These are phyloP conservation scores for Jackrogersella multiformis DNA, from an alignment of 495 filamentous ascomycete genomes.

Conservation along the genomic window DNA sequence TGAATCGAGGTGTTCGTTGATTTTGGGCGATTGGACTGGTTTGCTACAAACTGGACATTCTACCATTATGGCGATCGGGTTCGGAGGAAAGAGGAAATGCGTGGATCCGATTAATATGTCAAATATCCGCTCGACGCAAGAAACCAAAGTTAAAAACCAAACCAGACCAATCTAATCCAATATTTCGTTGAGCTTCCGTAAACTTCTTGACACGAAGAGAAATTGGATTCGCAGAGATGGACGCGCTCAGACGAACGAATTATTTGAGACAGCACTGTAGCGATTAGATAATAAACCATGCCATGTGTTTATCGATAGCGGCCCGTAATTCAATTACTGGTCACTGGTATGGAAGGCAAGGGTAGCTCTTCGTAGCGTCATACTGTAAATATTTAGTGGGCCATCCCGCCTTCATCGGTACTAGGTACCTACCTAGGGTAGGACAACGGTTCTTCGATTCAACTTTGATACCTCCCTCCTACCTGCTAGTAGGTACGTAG, in stretches of 20 bases:
- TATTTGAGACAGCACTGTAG: neutral
- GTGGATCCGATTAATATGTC: neutral
- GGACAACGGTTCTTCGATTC: too few species aligned
- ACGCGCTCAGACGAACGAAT: conserved; percentile 23
- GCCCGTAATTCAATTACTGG: neutral
- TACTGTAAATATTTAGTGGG: too few species aligned
- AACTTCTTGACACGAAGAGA: conserved; percentile 22
- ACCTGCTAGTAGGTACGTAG: too few species aligned
- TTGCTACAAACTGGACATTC: conserved; percentile 88
- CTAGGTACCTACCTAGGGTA: too few species aligned
- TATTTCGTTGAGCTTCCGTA: neutral
- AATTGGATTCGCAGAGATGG: neutral
- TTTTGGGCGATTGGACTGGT: conserved; percentile 74
- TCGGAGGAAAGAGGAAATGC: neutral
- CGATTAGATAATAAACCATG: neutral
- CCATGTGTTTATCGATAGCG: conserved; percentile 1
- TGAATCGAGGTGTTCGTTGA: conserved; percentile 93
- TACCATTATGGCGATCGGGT: conserved; percentile 66
- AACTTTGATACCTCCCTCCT: too few species aligned
- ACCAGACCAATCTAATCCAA: neutral
- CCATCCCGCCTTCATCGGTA: neutral
- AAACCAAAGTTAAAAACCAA: neutral
- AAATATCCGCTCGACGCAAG: neutral
- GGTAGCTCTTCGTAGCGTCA: neutral
- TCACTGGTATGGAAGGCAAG: neutral